Evolutionary conservation across 2,329 filamentous ascomycete species (phyloP).

Genomic region (Microdochium bolleyi): DNA sequence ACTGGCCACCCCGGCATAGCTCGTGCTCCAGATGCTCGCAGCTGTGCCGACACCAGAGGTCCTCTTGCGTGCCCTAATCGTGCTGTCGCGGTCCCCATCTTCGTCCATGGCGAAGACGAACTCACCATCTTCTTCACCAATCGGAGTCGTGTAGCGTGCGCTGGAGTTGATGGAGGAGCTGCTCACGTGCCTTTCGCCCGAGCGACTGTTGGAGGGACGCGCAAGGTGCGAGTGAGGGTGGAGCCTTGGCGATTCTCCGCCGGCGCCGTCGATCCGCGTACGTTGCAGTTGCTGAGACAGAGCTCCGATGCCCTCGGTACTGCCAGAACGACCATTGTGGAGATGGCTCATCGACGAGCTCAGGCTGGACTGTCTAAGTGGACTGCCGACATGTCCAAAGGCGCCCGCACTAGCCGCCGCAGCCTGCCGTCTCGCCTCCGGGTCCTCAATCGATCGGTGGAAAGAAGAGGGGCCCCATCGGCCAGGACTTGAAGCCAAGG

Average conservation of each 20-base stretch:
- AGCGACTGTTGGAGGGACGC: conserved; percentile 31
- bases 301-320: conserved; percentile 45
- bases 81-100: conserved; percentile 42
- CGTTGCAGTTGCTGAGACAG: conserved; percentile 56
- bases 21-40: conserved; percentile 19
- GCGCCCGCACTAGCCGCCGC: conserved; percentile 35
- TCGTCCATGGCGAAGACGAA: conserved; percentile 62
- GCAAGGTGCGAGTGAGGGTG: conserved; percentile 37
- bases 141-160: conserved; percentile 54
- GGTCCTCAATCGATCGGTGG: conserved; percentile 52
- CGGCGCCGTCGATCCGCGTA: conserved; percentile 43
- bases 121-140: conserved; percentile 56
- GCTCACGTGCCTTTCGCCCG: conserved; percentile 50
- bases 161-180: conserved; percentile 50
- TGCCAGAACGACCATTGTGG: conserved; percentile 33
- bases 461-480: conserved; percentile 51
- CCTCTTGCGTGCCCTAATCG: conserved; percentile 38
- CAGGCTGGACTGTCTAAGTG: conserved; percentile 54
- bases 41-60: conserved; percentile 30
- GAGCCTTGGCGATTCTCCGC: conserved; percentile 34
- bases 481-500: conserved; percentile 49
- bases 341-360: conserved; percentile 41
- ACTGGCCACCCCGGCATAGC: conserved; percentile 20
- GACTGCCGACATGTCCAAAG: conserved; percentile 60
- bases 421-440: conserved; percentile 36